phyloP scores from a whole-genome alignment of 2,329 filamentous ascomycete genomes.

The Penicillium sp. region DNA sequence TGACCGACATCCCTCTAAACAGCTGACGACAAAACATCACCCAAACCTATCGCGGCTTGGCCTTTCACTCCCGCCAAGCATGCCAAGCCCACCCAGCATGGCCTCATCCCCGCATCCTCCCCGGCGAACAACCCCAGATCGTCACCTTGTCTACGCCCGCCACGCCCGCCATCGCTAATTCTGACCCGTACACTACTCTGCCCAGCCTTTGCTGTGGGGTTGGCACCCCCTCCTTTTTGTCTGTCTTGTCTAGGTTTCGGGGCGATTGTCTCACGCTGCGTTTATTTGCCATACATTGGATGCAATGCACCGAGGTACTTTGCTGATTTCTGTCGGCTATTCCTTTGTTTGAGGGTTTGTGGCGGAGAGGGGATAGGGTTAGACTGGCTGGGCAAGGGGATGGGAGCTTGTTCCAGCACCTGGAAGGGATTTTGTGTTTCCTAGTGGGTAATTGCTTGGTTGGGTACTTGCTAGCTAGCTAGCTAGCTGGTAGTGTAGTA shows the following conservation, averaged over 20 bases:
- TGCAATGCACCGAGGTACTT: slow-evolving; percentile 19
- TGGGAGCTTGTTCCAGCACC: not conserved
- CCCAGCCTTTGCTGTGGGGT: slow-evolving; percentile 6
- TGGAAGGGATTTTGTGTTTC: not conserved
- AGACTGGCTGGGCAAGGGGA: slow-evolving; percentile 8
- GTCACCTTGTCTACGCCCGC: not conserved
- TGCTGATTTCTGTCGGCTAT: slow-evolving; percentile 22
- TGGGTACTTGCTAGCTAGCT: not conserved
- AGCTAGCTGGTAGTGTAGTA: not conserved
- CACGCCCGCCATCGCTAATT: not conserved
- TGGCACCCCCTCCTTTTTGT: not conserved
- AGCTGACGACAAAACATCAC: not conserved
- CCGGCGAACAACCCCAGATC: slow-evolving; percentile 13
- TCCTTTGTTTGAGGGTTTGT: not conserved
- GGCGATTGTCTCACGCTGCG: not conserved
- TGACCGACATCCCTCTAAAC: not conserved
- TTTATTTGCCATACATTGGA: not conserved
- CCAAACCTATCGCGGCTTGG: not conserved
- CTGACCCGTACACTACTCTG: slow-evolving; percentile 3
- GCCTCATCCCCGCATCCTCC: slow-evolving; percentile 11
- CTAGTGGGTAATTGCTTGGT: not conserved
- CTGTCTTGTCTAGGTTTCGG: not conserved
- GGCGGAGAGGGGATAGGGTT: slow-evolving; percentile 4
- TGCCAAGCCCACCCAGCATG: slow-evolving; percentile 6
- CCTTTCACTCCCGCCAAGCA: slow-evolving; percentile 7